phyloP scores from a whole-genome alignment of 2,329 filamentous ascomycete genomes.

The Colletotrichum sp. region DNA sequence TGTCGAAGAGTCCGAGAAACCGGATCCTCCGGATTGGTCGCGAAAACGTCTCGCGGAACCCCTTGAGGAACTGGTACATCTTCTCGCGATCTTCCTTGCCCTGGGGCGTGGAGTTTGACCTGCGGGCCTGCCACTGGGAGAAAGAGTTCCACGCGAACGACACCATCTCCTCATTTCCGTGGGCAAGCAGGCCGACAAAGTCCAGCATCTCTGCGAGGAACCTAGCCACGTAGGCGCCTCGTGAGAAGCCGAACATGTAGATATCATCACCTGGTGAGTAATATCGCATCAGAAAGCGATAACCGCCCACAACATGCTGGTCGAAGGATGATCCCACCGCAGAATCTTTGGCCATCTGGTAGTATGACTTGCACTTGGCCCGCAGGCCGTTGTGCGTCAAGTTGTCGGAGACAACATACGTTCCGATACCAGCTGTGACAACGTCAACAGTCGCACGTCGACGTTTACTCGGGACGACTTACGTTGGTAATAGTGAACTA shows the following conservation, averaged over 20 bases:
- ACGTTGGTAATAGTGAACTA: slow-evolving; percentile 68
- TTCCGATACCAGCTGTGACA: slow-evolving; percentile 68
- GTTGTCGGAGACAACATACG: slow-evolving; percentile 68
- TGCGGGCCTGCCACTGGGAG: slow-evolving; percentile 72
- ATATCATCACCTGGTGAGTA: slow-evolving; percentile 70
- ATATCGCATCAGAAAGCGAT: slow-evolving; percentile 79
- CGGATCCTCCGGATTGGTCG: slow-evolving; percentile 75
- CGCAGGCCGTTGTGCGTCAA: slow-evolving; percentile 61
- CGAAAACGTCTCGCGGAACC: slow-evolving; percentile 82
- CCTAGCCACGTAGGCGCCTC: slow-evolving; percentile 75
- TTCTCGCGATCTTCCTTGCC: slow-evolving; percentile 55
- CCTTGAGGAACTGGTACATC: slow-evolving; percentile 77
- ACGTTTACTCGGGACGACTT: slow-evolving; percentile 26
- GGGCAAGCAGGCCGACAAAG: slow-evolving; percentile 77
- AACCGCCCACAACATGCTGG: slow-evolving; percentile 83
- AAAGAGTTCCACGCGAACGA: slow-evolving; percentile 86
- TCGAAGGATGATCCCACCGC: slow-evolving; percentile 82
- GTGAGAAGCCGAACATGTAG: slow-evolving; percentile 77
- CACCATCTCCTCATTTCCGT: slow-evolving; percentile 86
- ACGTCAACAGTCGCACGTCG: neutral
- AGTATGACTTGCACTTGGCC: slow-evolving; percentile 69
- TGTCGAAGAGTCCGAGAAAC: slow-evolving; percentile 83
- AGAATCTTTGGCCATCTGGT: slow-evolving; percentile 77
- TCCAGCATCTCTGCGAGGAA: slow-evolving; percentile 87
- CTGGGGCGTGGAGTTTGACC: slow-evolving; percentile 40